Evolutionary conservation across 2,329 filamentous ascomycete species (phyloP).

Genomic region (Cryphonectria japonica): DNA sequence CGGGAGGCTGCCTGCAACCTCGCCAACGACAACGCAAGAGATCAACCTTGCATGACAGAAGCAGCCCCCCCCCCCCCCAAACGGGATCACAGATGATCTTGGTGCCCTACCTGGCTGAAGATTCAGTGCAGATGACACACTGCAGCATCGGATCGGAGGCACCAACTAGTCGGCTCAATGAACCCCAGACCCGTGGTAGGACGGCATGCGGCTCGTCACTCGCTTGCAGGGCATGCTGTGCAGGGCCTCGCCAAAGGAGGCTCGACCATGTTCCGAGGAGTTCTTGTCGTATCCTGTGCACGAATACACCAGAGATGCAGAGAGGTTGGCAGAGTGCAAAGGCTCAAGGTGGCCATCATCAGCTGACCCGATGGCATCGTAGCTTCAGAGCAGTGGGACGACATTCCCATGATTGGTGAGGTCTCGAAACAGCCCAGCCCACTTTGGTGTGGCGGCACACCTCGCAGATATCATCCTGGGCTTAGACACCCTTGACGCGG

Average conservation of each 20-base stretch:
- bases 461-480: slow-evolving; percentile 8
- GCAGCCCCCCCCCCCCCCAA: not conserved
- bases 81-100: not conserved
- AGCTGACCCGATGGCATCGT: not conserved
- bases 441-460: slow-evolving; percentile 17
- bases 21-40: slow-evolving; percentile 5
- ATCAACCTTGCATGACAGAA: not conserved
- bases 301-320: not conserved
- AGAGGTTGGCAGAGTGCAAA: not conserved
- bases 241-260: not conserved
- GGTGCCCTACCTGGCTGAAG: not conserved
- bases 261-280: not conserved
- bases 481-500: slow-evolving; percentile 13
- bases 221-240: slow-evolving; percentile 3
- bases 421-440: slow-evolving; percentile 3
- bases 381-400: not conserved
- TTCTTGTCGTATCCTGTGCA: not conserved
- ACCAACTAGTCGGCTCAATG: not conserved
- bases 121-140: not conserved
- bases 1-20: not conserved
- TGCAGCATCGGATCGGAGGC: not conserved
- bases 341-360: not conserved
- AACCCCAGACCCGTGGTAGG: not conserved
- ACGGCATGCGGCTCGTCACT: not conserved
- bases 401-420: slow-evolving; percentile 3